Evolutionary conservation across 768 basidiomycete genomes (phyloP).

Genomic region (Baorangia bicolor): DNA sequence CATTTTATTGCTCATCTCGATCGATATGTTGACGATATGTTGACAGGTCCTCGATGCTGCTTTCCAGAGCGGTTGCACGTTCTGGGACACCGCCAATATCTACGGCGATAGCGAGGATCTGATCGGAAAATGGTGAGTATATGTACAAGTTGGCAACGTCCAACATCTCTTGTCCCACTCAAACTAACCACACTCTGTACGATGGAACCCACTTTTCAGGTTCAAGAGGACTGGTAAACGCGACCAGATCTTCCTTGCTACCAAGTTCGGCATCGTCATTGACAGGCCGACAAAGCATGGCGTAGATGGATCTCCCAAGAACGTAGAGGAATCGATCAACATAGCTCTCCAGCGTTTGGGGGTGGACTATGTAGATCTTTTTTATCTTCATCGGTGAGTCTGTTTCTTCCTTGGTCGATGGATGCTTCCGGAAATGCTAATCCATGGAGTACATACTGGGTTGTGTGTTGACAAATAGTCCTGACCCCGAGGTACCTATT

Average conservation of each 20-base stretch:
- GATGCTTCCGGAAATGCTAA: not conserved
- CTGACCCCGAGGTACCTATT: constrained; percentile 45
- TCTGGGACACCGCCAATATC: constrained; percentile 48
- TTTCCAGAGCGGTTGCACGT: constrained; percentile 40
- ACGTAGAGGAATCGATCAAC: constrained; percentile 38
- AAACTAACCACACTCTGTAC: no score
- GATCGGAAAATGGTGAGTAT: constrained; percentile 42
- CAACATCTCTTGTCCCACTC: not conserved
- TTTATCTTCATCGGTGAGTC: constrained; percentile 43
- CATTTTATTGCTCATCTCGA: not conserved
- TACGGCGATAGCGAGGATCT: constrained; percentile 46
- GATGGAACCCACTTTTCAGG: constrained; percentile 24
- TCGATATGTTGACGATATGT: not conserved
- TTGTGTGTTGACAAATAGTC: constrained; percentile 23
- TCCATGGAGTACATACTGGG: not conserved
- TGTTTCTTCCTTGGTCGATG: not conserved
- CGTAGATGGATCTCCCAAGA: constrained; percentile 40
- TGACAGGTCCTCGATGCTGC: constrained; percentile 47
- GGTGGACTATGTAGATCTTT: constrained; percentile 44
- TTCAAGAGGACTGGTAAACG: constrained; percentile 47
- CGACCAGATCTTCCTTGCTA: constrained; percentile 56
- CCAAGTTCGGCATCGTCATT: constrained; percentile 48
- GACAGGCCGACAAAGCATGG: constrained; percentile 19
- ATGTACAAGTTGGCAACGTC: not conserved
- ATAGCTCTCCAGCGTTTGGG: constrained; percentile 43